Base-by-base conservation (phyloP, 345 rosid genomes). In the Viola odorata region DNA sequence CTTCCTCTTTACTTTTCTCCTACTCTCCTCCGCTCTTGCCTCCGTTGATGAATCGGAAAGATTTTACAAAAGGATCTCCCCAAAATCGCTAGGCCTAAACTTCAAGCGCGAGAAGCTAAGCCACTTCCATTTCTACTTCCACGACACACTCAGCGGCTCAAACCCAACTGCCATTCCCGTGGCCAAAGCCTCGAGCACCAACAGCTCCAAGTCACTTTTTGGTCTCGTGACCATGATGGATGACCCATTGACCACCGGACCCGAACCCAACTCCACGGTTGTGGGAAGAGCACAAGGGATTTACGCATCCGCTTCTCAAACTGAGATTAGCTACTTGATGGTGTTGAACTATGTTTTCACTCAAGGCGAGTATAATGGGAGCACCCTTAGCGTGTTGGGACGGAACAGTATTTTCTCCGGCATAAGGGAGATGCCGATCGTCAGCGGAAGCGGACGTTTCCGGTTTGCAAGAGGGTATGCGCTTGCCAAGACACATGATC, bases 121-220 rank as follows among this genome's bases (percentile, higher is more conserved):
- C 50, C 69, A 55, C 69, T 62, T 73, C 56, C 71, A 16, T 48
- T n/a, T 67, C 60, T 63, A 57, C 49, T 68, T 62, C 64, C 68
- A 62, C 56, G 56, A 66, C 68, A 39, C 11, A 12, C 40, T 56
- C 6, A 50, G 63, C 56, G 65, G 69, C 6, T 57, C 15, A 10
- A 58, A 62, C 9, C 51, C 69, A 4, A 57, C 63, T n/a, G 65
- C 58, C 1, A 53, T 17, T 4, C 36, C n/a, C 0, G 65, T 67
- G 1, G 53, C 47, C 11, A 32, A 38, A 7, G 39, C 66, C 9
- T n/a, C 13, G 0, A 13, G 14, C 13, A 45, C 60, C 32, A 48
- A 32, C 57, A 12, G 16, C 7, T 61, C 62, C 14, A 0, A 42
- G 13, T 8, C 54, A 14, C 5, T 0, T n/a, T 69, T 69, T 13